These are phyloP conservation scores for Cryptococcus jaspeensis DNA, from an alignment of 1,284 basidiomycete species.

Conservation along the genomic window DNA sequence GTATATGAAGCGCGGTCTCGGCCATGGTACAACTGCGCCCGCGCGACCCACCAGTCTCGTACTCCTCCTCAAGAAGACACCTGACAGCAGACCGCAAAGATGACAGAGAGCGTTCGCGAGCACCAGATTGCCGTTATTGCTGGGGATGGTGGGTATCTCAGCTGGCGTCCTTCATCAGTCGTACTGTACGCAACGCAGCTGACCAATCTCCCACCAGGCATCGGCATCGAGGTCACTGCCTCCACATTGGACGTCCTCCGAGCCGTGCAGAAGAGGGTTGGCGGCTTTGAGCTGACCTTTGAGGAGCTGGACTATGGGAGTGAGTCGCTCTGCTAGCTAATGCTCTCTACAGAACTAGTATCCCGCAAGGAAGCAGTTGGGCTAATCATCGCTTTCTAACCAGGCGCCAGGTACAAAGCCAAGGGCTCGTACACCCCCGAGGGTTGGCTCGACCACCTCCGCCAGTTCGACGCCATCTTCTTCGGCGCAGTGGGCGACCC, in stretches of 20 bases:
- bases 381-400: no score
- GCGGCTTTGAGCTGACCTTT: slow-evolving; percentile 44
- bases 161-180: no score
- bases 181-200: background rate
- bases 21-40: no score
- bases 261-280: slow-evolving; percentile 26
- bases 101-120: no score
- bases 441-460: slow-evolving; percentile 46
- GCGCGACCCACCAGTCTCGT: no score
- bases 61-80: background rate
- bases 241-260: slow-evolving; percentile 49
- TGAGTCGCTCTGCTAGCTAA: slow-evolving; percentile 24
- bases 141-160: slow-evolving; percentile 52
- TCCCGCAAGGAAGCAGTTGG: no score
- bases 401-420: slow-evolving; percentile 32
- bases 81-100: no score
- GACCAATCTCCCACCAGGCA: slow-evolving; percentile 25
- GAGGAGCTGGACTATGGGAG: slow-evolving; percentile 51
- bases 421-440: slow-evolving; percentile 49
- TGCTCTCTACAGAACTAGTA: background rate
- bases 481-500: slow-evolving; percentile 53
- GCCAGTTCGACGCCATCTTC: slow-evolving; percentile 47
- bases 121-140: slow-evolving; percentile 58
- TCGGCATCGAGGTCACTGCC: slow-evolving; percentile 56
- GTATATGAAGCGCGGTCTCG: no score